Evolutionary conservation across 2,329 filamentous ascomycete genomes (phyloP), one percentile per base, ranked within the genome.

Genomic region (Penicillium rolfsii): DNA sequence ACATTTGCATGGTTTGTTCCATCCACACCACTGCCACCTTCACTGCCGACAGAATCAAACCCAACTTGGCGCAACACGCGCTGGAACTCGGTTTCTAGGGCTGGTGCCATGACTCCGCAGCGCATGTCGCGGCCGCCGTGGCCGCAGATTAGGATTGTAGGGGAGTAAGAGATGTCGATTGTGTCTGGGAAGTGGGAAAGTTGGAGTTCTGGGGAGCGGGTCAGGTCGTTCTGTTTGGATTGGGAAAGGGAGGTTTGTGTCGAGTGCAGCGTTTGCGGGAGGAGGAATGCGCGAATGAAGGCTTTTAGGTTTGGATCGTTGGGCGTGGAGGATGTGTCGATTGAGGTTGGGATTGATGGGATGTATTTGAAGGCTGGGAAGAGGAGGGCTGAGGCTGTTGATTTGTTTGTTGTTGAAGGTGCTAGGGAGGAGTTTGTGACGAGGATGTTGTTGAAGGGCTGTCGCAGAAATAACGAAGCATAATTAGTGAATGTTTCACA

Each of bases 311-410:
- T 26, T 22, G 26, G 8, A 11, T 8, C 19, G 46, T 6, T 43
- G n/a, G 40, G 55, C 5, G 64, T 38, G 5, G 65, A 19, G 2
- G 64, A 57, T n/a, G 83, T 82, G 66, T 85, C 76, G 83, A 84
- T 81, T 0, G 87, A 81, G 16, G 87, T 83, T 2, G 90, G 87
- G 45, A 96, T 85, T 58, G 84, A 85, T 0, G 89, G 87, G 16
- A 96, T 81, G 75, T 93, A 93, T 77, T 88, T 89, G 82, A 97
- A 97, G 74, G 86, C 88, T 2, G 93, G 93, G 35, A 97, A 85
- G 22, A 97, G 82, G 71, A 94, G 90, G 1, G 85, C 90, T 1
- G 89, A 92, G 0, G 74, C 74, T 0, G 70, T 65, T 38, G 64
- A 53, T 50, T 71, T 28, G 36, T 59, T 41, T 7, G 64, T 60